phyloP scores from a whole-genome alignment of 345 rosid species.

The Pistacia integerrima region DNA sequence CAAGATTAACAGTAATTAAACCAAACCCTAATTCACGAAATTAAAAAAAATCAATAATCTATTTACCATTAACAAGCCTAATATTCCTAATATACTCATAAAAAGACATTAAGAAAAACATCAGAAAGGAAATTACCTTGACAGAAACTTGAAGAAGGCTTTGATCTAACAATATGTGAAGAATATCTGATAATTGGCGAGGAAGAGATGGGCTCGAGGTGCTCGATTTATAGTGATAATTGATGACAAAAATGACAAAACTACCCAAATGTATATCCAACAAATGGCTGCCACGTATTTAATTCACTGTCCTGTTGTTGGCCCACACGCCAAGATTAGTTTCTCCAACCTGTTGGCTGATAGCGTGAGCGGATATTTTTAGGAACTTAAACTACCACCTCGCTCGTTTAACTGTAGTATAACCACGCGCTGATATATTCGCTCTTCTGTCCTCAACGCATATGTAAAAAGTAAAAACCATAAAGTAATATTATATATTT shows the following conservation, averaged over 20 bases:
- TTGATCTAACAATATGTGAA: rapidly evolving
- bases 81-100: not conserved
- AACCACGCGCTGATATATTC: not conserved
- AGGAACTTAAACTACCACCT: not conserved
- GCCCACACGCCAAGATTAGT: not conserved
- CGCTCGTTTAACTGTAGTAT: not conserved
- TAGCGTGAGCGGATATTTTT: not conserved
- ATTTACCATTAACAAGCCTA: no score
- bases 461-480: no score
- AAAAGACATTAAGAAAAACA: not conserved
- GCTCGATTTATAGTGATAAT: not conserved
- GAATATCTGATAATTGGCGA: not conserved
- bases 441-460: no score
- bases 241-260: not conserved
- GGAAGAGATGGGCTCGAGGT: rapidly evolving
- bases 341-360: not conserved
- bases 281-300: not conserved
- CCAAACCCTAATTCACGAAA: conserved; percentile 6
- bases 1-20: not conserved
- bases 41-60: not conserved
- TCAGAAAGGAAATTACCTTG: not conserved
- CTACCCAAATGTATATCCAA: not conserved
- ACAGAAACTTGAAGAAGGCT: not conserved
- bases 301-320: not conserved
- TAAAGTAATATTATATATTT: no score